phyloP scores from a whole-genome alignment of 805 yeast species.

The Kazachstania viticola region DNA sequence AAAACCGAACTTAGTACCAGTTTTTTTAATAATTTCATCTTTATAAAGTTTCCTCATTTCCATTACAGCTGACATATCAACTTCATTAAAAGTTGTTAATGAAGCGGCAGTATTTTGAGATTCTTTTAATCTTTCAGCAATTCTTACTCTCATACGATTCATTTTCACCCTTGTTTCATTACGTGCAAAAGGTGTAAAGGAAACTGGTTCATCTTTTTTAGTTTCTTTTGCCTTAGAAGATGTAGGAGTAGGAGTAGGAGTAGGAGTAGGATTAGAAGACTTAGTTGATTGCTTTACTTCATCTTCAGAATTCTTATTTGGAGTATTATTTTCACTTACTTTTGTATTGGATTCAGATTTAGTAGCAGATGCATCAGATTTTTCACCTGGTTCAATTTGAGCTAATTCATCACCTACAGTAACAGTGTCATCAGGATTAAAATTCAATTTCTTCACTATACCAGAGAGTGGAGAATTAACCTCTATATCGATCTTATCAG shows the following conservation, averaged over 20 bases:
- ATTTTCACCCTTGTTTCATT: constrained; percentile 86
- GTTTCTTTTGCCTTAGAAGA: too few relatives aligned
- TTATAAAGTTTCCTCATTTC: constrained; percentile 94
- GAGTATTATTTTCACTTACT: background rate
- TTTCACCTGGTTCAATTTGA: constrained; percentile 69
- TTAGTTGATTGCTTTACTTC: background rate
- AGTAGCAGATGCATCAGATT: constrained; percentile 39
- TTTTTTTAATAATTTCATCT: constrained; percentile 89
- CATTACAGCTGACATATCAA: constrained; percentile 85
- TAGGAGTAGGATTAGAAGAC: constrained; percentile 9
- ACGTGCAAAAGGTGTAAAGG: constrained; percentile 56
- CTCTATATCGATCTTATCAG: constrained; percentile 95
- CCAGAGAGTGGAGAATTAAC: constrained; percentile 93
- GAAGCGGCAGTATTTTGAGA: constrained; percentile 98
- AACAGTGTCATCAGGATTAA: constrained; percentile 81
- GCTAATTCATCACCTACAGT: constrained; percentile 90
- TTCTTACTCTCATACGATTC: constrained; percentile 99
- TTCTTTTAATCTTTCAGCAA: constrained; percentile 97
- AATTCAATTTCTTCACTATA: constrained; percentile 74
- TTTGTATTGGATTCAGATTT: constrained; percentile 31
- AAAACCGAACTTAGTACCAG: constrained; percentile 92
- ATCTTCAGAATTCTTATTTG: background rate
- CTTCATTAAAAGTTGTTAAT: constrained; percentile 94
- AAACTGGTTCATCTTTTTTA: constrained; percentile 19
- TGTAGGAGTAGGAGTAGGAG: constrained; percentile 26